Base-by-base conservation (phyloP, 2,329 filamentous ascomycete genomes). In the Botrytis squamosa region DNA sequence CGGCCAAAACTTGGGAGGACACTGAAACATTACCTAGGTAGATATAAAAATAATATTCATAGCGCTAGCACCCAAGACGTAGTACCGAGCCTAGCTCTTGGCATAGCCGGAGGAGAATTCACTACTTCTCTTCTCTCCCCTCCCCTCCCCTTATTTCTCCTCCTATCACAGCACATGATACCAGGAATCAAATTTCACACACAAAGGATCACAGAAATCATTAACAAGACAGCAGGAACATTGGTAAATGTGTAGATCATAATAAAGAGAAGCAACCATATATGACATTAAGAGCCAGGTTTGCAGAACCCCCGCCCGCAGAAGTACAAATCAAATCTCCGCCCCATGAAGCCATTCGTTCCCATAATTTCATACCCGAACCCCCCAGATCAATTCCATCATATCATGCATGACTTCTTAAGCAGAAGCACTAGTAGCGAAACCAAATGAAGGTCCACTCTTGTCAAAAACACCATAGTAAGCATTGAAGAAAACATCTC, bases 401-500 rank as follows among this genome's bases (percentile, higher is more conserved):
- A 69, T 38, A 33, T 25, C 38, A 25, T 57, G 22, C n/a, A 33
- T 42, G 36, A 5, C 12, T 38, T 20, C n/a, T 57, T 42, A 69
- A 20, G 7, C n/a, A 38, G 68, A 29, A 29, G 73, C 72, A 70
- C 77, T 74, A 66, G 74, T 57, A 57, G 79, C 80, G 66, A 79
- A 81, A 36, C 80, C 80, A 59, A 81, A 81, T 18, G 65, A 68
- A 4, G 79, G 77, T 65, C 76, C 78, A 42, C 14, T 64, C 33
- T 71, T 40, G 74, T 79, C 75, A 66, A 81, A 81, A 33, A 81
- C 74, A 65, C 77, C 78, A 52, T 80, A 80, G 67, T 77, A 77
- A 69, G 78, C 78, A 69, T 81, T 81, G 66, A 81, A 80, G 70
- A 81, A 81, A 9, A 80, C 77, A 74, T 81, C 80, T 55, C 80